Percentiles rank a stretch among this genome's conserved stretches.
These are phyloP conservation scores for Fremontodendron californicum DNA, from an alignment of 345 rosid genomes.

Conservation along the genomic window DNA sequence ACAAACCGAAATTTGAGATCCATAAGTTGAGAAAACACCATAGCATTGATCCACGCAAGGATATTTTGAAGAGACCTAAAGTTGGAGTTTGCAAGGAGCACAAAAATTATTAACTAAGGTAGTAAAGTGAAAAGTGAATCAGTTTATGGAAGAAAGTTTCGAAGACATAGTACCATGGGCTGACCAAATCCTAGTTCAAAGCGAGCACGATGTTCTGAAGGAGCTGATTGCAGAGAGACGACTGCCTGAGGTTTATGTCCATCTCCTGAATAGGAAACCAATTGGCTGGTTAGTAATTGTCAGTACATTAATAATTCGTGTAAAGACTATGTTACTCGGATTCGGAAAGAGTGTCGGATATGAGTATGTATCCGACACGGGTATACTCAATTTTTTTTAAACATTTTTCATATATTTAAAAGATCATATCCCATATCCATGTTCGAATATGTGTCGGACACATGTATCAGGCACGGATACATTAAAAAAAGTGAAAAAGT, in stretches of 20 bases:
- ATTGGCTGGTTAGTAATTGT: slow-evolving; percentile 13
- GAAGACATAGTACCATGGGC: slow-evolving; percentile 44
- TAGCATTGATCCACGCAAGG: slow-evolving; percentile 63
- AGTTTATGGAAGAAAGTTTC: not conserved
- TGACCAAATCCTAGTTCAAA: slow-evolving; percentile 69
- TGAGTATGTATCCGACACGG: too few species aligned
- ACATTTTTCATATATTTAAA: too few species aligned
- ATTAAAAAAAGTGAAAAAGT: too few species aligned
- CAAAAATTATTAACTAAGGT: not conserved
- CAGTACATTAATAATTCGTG: not conserved
- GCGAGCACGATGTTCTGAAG: slow-evolving; percentile 38
- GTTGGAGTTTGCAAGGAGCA: slow-evolving; percentile 10
- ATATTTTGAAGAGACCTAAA: slow-evolving; percentile 57
- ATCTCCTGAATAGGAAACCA: slow-evolving; percentile 32
- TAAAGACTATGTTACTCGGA: not conserved
- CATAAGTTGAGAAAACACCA: slow-evolving; percentile 71
- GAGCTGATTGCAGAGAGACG: slow-evolving; percentile 49
- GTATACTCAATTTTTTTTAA: too few species aligned
- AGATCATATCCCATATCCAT: too few species aligned
- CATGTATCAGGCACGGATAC: too few species aligned
- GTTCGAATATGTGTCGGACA: not conserved
- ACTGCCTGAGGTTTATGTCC: slow-evolving; percentile 45
- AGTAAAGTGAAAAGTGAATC: not conserved
- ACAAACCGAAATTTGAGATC: slow-evolving; percentile 57
- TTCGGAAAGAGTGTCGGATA: not conserved